Conservation (phyloP, 2,329 filamentous ascomycete species). For the Aspergillus sojae region DNA sequence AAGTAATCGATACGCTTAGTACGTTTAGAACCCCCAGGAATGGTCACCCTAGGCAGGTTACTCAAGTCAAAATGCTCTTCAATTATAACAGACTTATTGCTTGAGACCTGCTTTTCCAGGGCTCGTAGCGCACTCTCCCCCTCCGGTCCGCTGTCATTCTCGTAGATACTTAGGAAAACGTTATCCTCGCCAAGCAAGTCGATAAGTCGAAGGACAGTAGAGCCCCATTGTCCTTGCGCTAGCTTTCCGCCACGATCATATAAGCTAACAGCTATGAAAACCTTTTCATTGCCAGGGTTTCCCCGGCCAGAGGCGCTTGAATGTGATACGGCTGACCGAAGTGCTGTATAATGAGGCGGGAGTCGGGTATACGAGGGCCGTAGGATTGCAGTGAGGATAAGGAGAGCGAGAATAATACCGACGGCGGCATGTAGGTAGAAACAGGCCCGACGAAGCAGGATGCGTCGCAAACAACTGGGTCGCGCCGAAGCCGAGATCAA, state of each 20-base stretch:
- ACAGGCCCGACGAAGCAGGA: slow-evolving; percentile 34
- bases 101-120: slow-evolving; percentile 55
- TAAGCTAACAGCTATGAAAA: slow-evolving; percentile 74
- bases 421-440: slow-evolving; percentile 31
- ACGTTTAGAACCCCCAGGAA: slow-evolving; percentile 65
- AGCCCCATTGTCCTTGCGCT: slow-evolving; percentile 66
- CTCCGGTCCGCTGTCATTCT: slow-evolving; percentile 65
- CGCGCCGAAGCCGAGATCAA: slow-evolving; percentile 26
- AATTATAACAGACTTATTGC: slow-evolving; percentile 58
- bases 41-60: slow-evolving; percentile 60
- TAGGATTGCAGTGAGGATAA: slow-evolving; percentile 50
- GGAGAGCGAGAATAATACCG: slow-evolving; percentile 19
- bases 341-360: slow-evolving; percentile 54
- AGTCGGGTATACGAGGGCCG: slow-evolving; percentile 60
- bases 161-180: slow-evolving; percentile 73
- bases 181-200: slow-evolving; percentile 68
- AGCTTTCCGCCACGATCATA: slow-evolving; percentile 66
- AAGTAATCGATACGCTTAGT: slow-evolving; percentile 74
- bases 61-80: slow-evolving; percentile 62
- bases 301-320: slow-evolving; percentile 45
- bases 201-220: slow-evolving; percentile 62
- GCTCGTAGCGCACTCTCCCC: slow-evolving; percentile 57
- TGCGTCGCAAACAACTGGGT: slow-evolving; percentile 31
- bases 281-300: slow-evolving; percentile 62
- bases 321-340: slow-evolving; percentile 33